phyloP scores from a whole-genome alignment of 768 basidiomycete genomes.

The Daedaleopsis sinensis region DNA sequence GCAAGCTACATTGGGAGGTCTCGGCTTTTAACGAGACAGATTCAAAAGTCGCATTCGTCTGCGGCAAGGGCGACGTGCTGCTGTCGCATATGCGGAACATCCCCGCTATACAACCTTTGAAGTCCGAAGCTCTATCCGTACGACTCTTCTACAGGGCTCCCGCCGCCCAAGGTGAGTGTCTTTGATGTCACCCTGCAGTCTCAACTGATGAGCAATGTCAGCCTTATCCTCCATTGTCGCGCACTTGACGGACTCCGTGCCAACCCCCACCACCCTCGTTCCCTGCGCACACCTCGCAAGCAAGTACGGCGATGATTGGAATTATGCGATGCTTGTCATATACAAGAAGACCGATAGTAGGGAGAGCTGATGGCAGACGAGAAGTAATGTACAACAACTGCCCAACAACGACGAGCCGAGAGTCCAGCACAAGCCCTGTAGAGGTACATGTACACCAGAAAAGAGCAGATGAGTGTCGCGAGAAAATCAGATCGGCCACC shows the following conservation, averaged over 20 bases:
- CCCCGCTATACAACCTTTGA: constrained; percentile 21
- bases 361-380: neutral
- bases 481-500: too few species aligned
- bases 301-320: constrained; percentile 48
- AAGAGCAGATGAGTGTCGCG: neutral
- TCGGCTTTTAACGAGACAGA: constrained; percentile 46
- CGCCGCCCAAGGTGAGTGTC: constrained; percentile 33
- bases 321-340: constrained; percentile 56
- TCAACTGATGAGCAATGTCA: constrained; percentile 10
- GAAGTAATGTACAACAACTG: constrained; percentile 14
- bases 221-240: constrained; percentile 26
- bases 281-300: constrained; percentile 57
- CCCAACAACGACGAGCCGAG: neutral
- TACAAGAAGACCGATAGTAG: constrained; percentile 12
- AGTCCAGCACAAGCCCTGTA: constrained; percentile 3
- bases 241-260: constrained; percentile 31
- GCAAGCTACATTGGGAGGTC: constrained; percentile 48
- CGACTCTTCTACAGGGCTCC: constrained; percentile 49
- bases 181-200: neutral
- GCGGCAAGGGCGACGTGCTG: constrained; percentile 17
- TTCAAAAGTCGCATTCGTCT: constrained; percentile 46
- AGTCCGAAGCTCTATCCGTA: constrained; percentile 40
- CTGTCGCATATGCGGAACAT: constrained; percentile 12
- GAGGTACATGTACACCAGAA: neutral
- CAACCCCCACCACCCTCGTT: constrained; percentile 48